phyloP scores from a whole-genome alignment of 169 alveolate species.

The Plasmodium ovale region DNA sequence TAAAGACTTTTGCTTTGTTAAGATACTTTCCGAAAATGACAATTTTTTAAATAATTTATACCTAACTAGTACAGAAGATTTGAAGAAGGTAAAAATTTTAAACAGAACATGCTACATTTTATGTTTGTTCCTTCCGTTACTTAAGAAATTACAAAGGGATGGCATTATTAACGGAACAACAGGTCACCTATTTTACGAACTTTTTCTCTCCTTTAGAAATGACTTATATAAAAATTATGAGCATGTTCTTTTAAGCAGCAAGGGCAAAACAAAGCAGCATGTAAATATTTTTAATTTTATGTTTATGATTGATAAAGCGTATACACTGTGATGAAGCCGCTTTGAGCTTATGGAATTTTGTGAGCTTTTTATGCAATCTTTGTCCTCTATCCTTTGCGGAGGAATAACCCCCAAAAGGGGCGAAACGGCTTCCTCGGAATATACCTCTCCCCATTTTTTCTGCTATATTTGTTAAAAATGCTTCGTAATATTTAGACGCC shows the following conservation, averaged over 20 bases:
- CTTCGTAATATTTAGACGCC: too few species aligned
- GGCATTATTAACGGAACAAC: conserved; percentile 5
- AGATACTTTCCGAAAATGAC: not conserved
- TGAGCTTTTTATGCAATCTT: too few species aligned
- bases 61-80: not conserved
- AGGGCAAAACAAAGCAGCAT: not conserved
- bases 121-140: conserved; percentile 3
- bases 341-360: too few species aligned
- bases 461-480: too few species aligned
- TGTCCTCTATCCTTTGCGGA: too few species aligned
- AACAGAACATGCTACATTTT: conserved; percentile 40
- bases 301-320: not conserved
- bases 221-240: conserved; percentile 26
- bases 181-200: not conserved
- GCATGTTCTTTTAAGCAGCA: not conserved
- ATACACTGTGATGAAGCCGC: too few species aligned
- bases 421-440: too few species aligned
- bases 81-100: conserved; percentile 34
- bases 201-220: conserved; percentile 9
- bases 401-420: too few species aligned
- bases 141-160: conserved; percentile 22
- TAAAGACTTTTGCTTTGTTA: conserved; percentile 29
- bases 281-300: conserved; percentile 11
- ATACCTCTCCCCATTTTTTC: too few species aligned
- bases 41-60: not conserved